phyloP scores from a whole-genome alignment of 352 stramenopile species.

The Phytophthora crassamura region DNA sequence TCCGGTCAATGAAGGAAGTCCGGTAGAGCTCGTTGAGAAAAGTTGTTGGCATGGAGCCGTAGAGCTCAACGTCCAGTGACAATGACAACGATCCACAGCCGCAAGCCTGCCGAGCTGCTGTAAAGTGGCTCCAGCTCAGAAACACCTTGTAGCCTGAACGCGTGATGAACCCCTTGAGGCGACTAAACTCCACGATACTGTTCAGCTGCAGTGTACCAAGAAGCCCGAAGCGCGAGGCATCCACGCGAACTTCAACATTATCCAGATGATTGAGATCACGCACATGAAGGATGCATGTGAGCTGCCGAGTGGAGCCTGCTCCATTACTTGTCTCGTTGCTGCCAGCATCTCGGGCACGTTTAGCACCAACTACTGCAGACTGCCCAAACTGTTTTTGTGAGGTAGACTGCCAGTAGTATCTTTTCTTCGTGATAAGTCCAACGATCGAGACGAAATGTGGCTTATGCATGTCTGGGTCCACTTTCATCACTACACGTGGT shows the following conservation, averaged over 20 bases:
- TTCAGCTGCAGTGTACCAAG: constrained; percentile 38
- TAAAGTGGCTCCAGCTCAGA: constrained; percentile 59
- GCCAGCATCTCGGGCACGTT: constrained; percentile 7
- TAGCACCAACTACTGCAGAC: constrained; percentile 14
- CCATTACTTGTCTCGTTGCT: background rate
- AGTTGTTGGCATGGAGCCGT: constrained; percentile 44
- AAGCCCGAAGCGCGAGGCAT: constrained; percentile 51
- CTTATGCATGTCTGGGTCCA: constrained; percentile 42
- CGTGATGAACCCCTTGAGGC: constrained; percentile 62
- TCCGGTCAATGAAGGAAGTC: constrained; percentile 46
- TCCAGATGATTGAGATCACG: constrained; percentile 55
- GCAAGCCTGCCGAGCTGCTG: constrained; percentile 22
- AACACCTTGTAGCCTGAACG: constrained; percentile 69
- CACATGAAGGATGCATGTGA: constrained; percentile 43
- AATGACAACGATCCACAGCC: background rate
- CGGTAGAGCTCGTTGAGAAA: constrained; percentile 60
- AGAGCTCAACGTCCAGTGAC: constrained; percentile 42
- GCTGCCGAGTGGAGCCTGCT: constrained; percentile 7
- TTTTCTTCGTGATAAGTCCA: constrained; percentile 44
- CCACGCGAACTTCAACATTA: constrained; percentile 54
- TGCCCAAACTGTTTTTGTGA: constrained; percentile 8
- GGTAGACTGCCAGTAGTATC: constrained; percentile 34
- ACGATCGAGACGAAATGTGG: constrained; percentile 41
- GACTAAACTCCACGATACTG: constrained; percentile 58
- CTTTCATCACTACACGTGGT: background rate